Evolutionary conservation across 164 flowering plant genomes (phyloP), one percentile per base, ranked within the genome.

Genomic region (Tetracentron sinense): DNA sequence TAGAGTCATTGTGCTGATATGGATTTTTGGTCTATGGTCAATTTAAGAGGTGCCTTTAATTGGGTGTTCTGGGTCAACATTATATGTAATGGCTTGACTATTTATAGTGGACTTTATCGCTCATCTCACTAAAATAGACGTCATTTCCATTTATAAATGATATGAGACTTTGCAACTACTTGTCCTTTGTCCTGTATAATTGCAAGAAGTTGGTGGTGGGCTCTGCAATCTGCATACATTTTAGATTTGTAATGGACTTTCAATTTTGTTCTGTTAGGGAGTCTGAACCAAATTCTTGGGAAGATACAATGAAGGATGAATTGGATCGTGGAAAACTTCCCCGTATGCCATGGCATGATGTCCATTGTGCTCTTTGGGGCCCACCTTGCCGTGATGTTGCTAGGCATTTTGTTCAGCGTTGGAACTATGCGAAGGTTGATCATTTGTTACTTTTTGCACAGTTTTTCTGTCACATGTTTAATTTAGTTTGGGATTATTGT

Each of bases 261-360:
- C 7, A 54, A 42, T 31, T 49, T 61, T 44, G 25, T 56, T 27
- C 20, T 54, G n/a, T 7, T 46, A 94, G 98, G 82, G 99, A 94
- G 77, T 94, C 99, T 56, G 99, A 94, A 75, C 97, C 99, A 66
- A 91, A 91, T 74, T 83, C 97, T 35, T 94, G 99, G 99, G 96
- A 89, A 74, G 99, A 91, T 75, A 80, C 88, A 44, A 83, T 89
- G 93, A 94, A 81, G 75, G 99, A 94, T 80, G 95, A 91, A 66
- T 51, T 94, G 75, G 93, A 89, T 75, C 95, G 99, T 58, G 67
- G 4, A 68, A 91, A 82, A 74, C 83, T 88, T 79, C 99, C 99
- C 47, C 96, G 99, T 21, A 94, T 94, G 99, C 99, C 99, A 65
- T 94, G 99, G 99, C 99, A 94, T 83, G 99, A 94, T 75, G 95